A percentile compares a stretch with the other conserved stretches of the same genome.
phyloP scores from a whole-genome alignment of 1,284 basidiomycete species.

The Psilocybe mexicana region DNA sequence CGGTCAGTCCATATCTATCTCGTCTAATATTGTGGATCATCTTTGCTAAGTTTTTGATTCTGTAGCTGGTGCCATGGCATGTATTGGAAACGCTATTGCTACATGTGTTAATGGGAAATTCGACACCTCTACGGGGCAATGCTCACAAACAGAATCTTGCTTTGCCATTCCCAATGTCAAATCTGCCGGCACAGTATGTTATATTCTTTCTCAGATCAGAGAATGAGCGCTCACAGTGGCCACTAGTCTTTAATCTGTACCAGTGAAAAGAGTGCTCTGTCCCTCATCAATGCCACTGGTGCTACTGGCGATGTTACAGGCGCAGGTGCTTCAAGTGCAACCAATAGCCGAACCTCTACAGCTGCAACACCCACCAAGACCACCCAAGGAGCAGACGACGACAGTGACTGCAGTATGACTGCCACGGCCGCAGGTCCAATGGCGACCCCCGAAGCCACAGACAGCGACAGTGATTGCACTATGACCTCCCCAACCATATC shows the following conservation, averaged over 20 bases:
- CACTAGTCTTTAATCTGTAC: constrained; percentile 47
- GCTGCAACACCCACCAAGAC: neutral
- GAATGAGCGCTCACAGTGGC: neutral
- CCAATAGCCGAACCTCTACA: neutral
- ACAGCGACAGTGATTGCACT: constrained; percentile 1
- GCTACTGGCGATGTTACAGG: constrained; percentile 42
- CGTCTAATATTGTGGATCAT: neutral
- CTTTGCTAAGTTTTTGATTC: neutral
- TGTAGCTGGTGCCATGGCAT: constrained; percentile 46
- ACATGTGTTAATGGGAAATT: constrained; percentile 44
- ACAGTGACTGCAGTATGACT: neutral
- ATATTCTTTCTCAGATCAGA: neutral
- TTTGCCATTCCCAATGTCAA: constrained; percentile 48
- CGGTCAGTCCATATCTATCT: constrained; percentile 30
- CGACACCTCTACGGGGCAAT: constrained; percentile 34
- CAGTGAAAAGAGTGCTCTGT: constrained; percentile 40
- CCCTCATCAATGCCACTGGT: constrained; percentile 45
- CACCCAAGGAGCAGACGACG: neutral
- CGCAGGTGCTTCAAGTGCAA: constrained; percentile 16
- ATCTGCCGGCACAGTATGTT: constrained; percentile 41
- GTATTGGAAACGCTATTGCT: constrained; percentile 40
- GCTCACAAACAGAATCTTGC: constrained; percentile 39
- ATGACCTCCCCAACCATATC: neutral
- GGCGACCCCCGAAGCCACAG: constrained; percentile 9
- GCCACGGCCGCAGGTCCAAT: constrained; percentile 5